Evolutionary conservation across 2,329 filamentous ascomycete species (phyloP).

Genomic region (Cladorrhinum sp.): DNA sequence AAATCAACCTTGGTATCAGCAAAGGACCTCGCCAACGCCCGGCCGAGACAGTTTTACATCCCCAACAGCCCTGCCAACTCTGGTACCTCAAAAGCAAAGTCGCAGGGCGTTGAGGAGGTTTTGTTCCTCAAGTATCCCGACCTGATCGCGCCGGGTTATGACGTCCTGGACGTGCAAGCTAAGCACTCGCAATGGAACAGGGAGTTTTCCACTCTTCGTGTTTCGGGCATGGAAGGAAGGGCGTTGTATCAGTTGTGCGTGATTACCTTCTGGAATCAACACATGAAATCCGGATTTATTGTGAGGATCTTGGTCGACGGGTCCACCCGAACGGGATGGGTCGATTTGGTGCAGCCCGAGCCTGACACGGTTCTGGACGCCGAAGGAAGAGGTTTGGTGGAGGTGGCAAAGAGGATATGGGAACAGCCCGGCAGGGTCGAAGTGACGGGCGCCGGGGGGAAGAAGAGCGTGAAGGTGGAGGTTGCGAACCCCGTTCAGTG

Average conservation of each 20-base stretch:
- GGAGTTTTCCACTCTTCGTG: slow-evolving; percentile 21
- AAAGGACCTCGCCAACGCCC: slow-evolving; percentile 7
- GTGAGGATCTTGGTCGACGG: slow-evolving; percentile 20
- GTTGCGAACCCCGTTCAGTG: slow-evolving; percentile 20
- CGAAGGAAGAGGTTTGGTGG: slow-evolving; percentile 13
- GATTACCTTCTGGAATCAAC: slow-evolving; percentile 22
- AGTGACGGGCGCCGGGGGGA: slow-evolving; percentile 7
- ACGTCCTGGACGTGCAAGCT: slow-evolving; percentile 19
- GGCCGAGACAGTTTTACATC: slow-evolving; percentile 16
- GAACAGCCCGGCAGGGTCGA: slow-evolving; percentile 16
- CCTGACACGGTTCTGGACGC: neutral
- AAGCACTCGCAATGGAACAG: slow-evolving; percentile 17
- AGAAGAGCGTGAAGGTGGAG: slow-evolving; percentile 12
- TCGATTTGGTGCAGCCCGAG: slow-evolving; percentile 15
- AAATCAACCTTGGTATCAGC: slow-evolving; percentile 10
- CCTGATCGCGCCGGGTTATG: slow-evolving; percentile 23
- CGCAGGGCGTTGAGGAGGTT: slow-evolving; percentile 13
- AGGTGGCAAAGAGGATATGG: slow-evolving; percentile 18
- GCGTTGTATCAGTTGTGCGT: slow-evolving; percentile 23
- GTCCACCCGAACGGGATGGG: slow-evolving; percentile 4
- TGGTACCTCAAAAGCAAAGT: neutral
- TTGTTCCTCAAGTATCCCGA: slow-evolving; percentile 22
- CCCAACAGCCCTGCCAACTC: slow-evolving; percentile 5
- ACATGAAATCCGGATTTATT: slow-evolving; percentile 21
- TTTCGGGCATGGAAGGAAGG: slow-evolving; percentile 11